Conservation (phyloP, 2,329 filamentous ascomycete genomes). For the Aspergillus texensis region DNA sequence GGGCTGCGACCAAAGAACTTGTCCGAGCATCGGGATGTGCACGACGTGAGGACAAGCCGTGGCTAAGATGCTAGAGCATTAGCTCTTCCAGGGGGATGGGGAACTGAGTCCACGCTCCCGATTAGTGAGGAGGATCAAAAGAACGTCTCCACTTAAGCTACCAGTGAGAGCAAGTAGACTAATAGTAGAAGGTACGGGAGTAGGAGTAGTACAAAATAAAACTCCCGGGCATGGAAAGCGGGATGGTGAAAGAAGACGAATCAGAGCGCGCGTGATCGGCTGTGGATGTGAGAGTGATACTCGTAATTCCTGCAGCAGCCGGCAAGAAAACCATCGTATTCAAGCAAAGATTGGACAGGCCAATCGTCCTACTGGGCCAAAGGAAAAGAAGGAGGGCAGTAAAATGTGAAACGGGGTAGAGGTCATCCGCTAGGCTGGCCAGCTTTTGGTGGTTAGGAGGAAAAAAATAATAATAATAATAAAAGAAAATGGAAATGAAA, state of each 20-base stretch:
- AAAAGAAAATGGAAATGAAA: background rate
- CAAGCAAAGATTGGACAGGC: background rate
- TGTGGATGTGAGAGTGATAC: background rate
- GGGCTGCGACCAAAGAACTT: background rate
- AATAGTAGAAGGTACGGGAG: background rate
- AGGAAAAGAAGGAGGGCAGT: background rate
- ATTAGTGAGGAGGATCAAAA: constrained; percentile 31
- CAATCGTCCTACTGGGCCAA: background rate
- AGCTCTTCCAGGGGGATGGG: constrained; percentile 31
- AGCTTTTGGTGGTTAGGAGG: background rate
- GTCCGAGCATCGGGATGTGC: constrained; percentile 11
- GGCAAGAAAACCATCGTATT: background rate
- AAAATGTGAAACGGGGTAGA: background rate
- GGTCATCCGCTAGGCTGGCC: background rate
- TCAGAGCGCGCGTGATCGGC: background rate
- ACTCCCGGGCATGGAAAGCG: constrained; percentile 9
- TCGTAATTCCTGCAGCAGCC: background rate
- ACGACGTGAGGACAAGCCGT: constrained; percentile 18
- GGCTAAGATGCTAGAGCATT: constrained; percentile 19
- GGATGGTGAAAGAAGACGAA: constrained; percentile 7
- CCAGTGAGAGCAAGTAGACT: constrained; percentile 26
- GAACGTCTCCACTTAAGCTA: constrained; percentile 34
- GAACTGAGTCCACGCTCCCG: constrained; percentile 33
- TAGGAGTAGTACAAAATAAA: background rate
- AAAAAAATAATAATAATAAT: too few species aligned